Base-by-base conservation (phyloP, 192 early-diverging fungal species). In the Geranomyces michiganensis region DNA sequence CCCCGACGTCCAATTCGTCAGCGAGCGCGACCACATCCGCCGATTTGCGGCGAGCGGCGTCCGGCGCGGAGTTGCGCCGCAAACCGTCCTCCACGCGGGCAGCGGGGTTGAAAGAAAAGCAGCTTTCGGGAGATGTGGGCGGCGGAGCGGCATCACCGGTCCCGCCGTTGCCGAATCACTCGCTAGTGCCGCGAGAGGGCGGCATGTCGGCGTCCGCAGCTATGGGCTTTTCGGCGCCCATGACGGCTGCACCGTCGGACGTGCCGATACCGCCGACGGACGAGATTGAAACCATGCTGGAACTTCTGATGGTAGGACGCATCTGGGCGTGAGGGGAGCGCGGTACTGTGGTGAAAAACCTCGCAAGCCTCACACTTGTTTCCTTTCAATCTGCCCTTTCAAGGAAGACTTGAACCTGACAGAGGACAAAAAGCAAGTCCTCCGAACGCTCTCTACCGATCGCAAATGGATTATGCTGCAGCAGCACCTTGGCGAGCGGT, bases 381-480 rank as follows among this genome's bases (percentile, higher is more conserved):
- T 12, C 12, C 13, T 12, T 47, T 47, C 13, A 4, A 8, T 4
- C 29, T 31, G 59, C 7, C 24, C 22, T 60, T 47, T 26, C 30
- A 15, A 70, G 1, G 82, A 84, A 70, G 83, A 84, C 65, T 68
- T 84, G 29, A 82, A 82, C 58, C 70, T 84, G 49, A 80, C 80
- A 0, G 83, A 84, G 65, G 80, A 82, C 68, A 82, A 84, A 48
- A 84, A 84, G 68, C 30, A 68, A 24, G 75, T 82, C 21, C 60
- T 84, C 36, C 78, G 83, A 4, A 55, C 26, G 24, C 62, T 82
- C 19, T 53, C 80, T 19, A 56, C n/a, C 12, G 78, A 82, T 19
- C 72, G 80, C 15, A 84, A 84, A 67, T 84, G 83, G 83, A 65
- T 80, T 30, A 80, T 84, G 80, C 68, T 84, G 7, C 75, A 79